Conservation (phyloP, 805 yeast genomes). For the Teunomyces panamensis region DNA sequence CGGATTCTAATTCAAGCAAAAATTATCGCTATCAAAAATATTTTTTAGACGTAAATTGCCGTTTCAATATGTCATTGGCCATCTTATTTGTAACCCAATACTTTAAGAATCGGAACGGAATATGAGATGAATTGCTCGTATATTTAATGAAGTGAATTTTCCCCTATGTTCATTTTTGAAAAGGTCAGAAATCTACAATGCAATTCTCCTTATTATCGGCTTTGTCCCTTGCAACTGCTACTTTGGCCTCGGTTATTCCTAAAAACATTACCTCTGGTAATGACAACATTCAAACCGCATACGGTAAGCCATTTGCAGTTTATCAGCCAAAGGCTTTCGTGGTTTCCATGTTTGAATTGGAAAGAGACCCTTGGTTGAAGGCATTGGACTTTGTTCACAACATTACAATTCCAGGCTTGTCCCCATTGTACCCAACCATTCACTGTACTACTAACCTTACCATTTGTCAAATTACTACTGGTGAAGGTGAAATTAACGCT, state of each 20-base stretch:
- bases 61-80: not conserved
- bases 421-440: slow-evolving; percentile 55
- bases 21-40: not conserved
- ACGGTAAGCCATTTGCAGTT: slow-evolving; percentile 30
- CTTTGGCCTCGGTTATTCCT: slow-evolving; percentile 15
- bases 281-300: slow-evolving; percentile 19
- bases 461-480: slow-evolving; percentile 62
- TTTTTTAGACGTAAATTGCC: not conserved
- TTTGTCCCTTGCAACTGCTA: slow-evolving; percentile 9
- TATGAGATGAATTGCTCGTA: not conserved
- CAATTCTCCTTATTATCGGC: slow-evolving; percentile 4
- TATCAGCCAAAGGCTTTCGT: slow-evolving; percentile 55
- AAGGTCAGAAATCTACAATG: not conserved
- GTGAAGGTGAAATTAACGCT: slow-evolving; percentile 69
- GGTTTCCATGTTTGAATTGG: slow-evolving; percentile 54
- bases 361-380: slow-evolving; percentile 52
- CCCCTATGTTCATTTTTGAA: not conserved
- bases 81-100: no score
- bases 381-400: slow-evolving; percentile 48
- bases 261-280: slow-evolving; percentile 12
- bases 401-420: slow-evolving; percentile 63
- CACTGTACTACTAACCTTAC: slow-evolving; percentile 53
- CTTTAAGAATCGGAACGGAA: no score
- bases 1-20: not conserved
- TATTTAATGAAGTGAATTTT: not conserved